Evolutionary conservation across 2,329 filamentous ascomycete genomes (phyloP), one percentile per base, ranked within the genome.

Genomic region (Alternaria dauci): DNA sequence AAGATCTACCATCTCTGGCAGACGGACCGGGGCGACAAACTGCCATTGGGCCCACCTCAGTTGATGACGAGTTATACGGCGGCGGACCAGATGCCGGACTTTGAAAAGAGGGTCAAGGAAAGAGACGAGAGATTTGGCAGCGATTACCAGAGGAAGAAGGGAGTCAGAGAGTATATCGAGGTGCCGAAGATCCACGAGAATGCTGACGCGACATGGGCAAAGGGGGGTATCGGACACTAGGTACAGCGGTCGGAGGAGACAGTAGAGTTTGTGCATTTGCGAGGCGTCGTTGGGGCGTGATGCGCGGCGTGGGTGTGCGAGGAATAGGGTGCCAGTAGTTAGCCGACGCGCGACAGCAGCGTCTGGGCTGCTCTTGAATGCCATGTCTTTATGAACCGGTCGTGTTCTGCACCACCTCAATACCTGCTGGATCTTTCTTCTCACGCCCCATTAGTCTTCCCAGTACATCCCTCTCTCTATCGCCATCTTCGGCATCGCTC

Each of bases 1-100:
- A 96, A 96, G 75, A 87, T 90, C 1, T 95, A 90, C 76, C 92
- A 96, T 75, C 82, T 95, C 42, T 96, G 93, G 93, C 91, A 96
- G 83, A 87, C 90, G 16, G 92, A 96, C 78, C 82, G 86, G 6
- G 91, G 91, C 0, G 87, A 94, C 71, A 77, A 80, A 52, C 69
- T 90, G 55, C 88, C 88, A 1, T 71, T 90, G 65, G 88, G 88
- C 0, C 74, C 79, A 62, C 88, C 89, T 56, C 78, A 88, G 77
- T 77, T 91, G 66, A 90, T 91, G 86, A 87, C 84, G 63, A 89
- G 88, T 70, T 88, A 83, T 62, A 87, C 85, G 25, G 75, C 73
- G 9, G 76, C 79, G 50, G 78, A 80, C 14, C 84, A 87, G 76
- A 81, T 86, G 54, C 69, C 69, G 8, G 78, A 81, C 53, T 81